A percentile compares a stretch with the other conserved stretches of the same genome.
These are phyloP conservation scores for Nevesoporus exiguus DNA, from an alignment of 768 basidiomycete species.

Conservation along the genomic window DNA sequence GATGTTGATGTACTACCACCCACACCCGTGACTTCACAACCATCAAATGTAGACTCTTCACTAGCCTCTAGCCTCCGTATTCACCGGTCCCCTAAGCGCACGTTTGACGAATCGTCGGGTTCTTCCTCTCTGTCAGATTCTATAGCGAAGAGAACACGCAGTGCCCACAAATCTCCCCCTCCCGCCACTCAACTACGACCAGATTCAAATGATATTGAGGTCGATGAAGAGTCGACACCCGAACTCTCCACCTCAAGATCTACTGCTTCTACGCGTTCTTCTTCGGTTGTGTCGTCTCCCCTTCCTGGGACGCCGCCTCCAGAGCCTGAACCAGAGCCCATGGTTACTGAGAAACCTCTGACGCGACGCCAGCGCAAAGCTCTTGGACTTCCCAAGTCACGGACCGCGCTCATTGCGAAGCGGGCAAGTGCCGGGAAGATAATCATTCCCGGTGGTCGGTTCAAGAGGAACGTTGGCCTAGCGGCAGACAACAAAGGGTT, in stretches of 20 bases:
- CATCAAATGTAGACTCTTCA: slow-evolving; percentile 9
- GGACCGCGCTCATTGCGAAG: slow-evolving; percentile 32
- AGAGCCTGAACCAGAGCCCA: slow-evolving; percentile 18
- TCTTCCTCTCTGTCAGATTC: slow-evolving; percentile 37
- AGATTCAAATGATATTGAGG: slow-evolving; percentile 20
- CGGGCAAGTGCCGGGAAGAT: slow-evolving; percentile 50
- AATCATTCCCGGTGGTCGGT: slow-evolving; percentile 59
- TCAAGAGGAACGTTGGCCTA: slow-evolving; percentile 30
- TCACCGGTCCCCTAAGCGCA: slow-evolving; percentile 54
- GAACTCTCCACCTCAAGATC: slow-evolving; percentile 40
- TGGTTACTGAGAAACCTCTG: slow-evolving; percentile 36
- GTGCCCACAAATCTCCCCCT: slow-evolving; percentile 23
- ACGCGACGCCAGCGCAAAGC: slow-evolving; percentile 68
- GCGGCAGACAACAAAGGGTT: slow-evolving; percentile 6
- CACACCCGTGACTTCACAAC: slow-evolving; percentile 22
- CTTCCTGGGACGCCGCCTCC: slow-evolving; percentile 35
- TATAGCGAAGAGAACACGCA: slow-evolving; percentile 36
- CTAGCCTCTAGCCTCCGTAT: slow-evolving; percentile 28
- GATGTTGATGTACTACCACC: slow-evolving; percentile 30
- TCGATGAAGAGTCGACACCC: slow-evolving; percentile 37
- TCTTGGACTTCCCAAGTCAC: slow-evolving; percentile 61
- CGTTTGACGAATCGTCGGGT: slow-evolving; percentile 55
- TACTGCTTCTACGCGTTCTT: slow-evolving; percentile 30
- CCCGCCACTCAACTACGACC: slow-evolving; percentile 11
- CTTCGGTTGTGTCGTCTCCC: slow-evolving; percentile 34